Percentiles rank a stretch among this genome's conserved stretches.
These are phyloP conservation scores for Penstemon barbatus DNA, from an alignment of 257 asterid genomes.

Conservation along the genomic window DNA sequence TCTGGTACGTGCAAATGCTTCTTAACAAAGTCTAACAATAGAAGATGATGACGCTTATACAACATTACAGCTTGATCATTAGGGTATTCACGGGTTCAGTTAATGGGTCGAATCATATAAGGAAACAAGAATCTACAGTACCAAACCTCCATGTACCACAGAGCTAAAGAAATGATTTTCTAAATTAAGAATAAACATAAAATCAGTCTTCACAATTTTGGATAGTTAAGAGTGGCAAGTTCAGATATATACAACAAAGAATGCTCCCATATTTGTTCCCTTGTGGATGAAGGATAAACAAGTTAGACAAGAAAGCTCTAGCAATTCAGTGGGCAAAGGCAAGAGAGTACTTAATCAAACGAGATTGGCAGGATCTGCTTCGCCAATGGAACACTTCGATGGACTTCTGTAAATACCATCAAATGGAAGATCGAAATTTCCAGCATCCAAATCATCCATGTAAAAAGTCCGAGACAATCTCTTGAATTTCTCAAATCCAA, in stretches of 20 bases:
- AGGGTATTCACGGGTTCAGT: too few species aligned
- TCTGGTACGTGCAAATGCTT: too few species aligned
- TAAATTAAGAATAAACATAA: not conserved
- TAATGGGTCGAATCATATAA: too few species aligned
- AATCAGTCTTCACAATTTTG: slow-evolving; percentile 29
- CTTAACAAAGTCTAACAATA: too few species aligned
- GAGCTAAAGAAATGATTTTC: too few species aligned
- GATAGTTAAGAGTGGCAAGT: slow-evolving; percentile 11
- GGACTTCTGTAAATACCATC: slow-evolving; percentile 61
- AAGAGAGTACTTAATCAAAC: slow-evolving; percentile 36
- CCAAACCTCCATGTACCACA: too few species aligned
- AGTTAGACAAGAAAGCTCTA: too few species aligned
- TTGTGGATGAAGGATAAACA: too few species aligned
- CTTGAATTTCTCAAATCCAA: slow-evolving; percentile 49
- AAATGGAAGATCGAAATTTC: slow-evolving; percentile 71
- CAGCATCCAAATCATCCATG: slow-evolving; percentile 63
- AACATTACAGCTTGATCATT: too few species aligned
- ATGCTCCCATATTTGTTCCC: slow-evolving; percentile 29
- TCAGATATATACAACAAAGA: slow-evolving; percentile 61
- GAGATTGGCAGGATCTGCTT: slow-evolving; percentile 43
- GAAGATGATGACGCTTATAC: too few species aligned
- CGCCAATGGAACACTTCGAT: slow-evolving; percentile 30
- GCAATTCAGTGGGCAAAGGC: too few species aligned
- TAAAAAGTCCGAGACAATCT: slow-evolving; percentile 58
- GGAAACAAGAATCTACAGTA: too few species aligned